Conservation (phyloP, 208 protist species). For the Wallacemonas rigidus region DNA sequence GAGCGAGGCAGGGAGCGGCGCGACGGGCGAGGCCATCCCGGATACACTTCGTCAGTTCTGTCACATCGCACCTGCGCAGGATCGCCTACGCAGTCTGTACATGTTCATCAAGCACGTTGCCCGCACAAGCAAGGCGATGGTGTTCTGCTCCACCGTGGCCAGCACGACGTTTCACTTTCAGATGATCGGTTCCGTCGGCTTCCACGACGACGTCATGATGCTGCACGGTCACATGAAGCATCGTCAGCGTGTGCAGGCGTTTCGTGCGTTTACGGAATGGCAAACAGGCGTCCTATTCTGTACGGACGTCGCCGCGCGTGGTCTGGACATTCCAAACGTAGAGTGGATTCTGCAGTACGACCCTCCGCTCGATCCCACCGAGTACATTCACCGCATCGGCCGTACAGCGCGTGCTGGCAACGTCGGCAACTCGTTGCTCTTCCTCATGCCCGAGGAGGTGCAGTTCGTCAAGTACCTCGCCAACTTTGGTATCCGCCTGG, state of each 20-base stretch:
- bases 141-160: slow-evolving; percentile 98
- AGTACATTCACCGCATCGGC: slow-evolving; percentile 97
- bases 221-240: slow-evolving; percentile 97
- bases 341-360: slow-evolving; percentile 99
- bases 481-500: slow-evolving; percentile 77
- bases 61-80: slow-evolving; percentile 68
- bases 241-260: slow-evolving; percentile 91
- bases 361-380: slow-evolving; percentile 93
- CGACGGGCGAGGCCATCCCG: slow-evolving; percentile 54
- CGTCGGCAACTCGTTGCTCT: slow-evolving; percentile 91
- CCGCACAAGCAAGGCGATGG: slow-evolving; percentile 95
- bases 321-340: slow-evolving; percentile 95
- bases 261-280: slow-evolving; percentile 87
- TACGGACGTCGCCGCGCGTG: slow-evolving; percentile 95
- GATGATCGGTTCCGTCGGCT: slow-evolving; percentile 98
- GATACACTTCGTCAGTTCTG: slow-evolving; percentile 83
- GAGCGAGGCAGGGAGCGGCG: background rate
- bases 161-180: slow-evolving; percentile 98
- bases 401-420: slow-evolving; percentile 95
- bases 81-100: slow-evolving; percentile 90
- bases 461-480: slow-evolving; percentile 89
- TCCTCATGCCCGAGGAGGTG: slow-evolving; percentile 91
- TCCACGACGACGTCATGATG: slow-evolving; percentile 96
- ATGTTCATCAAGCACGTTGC: slow-evolving; percentile 98
- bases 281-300: slow-evolving; percentile 93